Evolutionary conservation across 2,329 filamentous ascomycete species (phyloP).

Genomic region (Cytospora schulzeri): DNA sequence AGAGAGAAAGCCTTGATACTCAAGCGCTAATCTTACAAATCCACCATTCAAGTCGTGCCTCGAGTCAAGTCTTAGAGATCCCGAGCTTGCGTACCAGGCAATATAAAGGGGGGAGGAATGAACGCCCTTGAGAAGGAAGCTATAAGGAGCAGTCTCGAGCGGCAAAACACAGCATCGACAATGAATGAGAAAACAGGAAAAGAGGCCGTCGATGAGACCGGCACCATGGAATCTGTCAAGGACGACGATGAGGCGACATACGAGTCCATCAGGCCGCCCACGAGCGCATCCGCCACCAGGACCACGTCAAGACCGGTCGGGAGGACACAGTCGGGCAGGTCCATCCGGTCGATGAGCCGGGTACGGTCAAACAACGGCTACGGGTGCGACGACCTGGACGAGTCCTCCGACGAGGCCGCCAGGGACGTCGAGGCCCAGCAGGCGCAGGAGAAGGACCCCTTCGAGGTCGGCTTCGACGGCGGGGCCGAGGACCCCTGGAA

Average conservation of each 20-base stretch:
- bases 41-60: not conserved
- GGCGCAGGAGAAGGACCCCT: conserved; percentile 48
- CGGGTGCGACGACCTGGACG: conserved; percentile 40
- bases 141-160: not conserved
- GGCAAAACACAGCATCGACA: not conserved
- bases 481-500: conserved; percentile 71
- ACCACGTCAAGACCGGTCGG: conserved; percentile 17
- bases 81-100: not conserved
- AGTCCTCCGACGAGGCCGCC: conserved; percentile 22
- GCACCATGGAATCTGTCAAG: conserved; percentile 2
- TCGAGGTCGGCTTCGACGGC: conserved; percentile 69
- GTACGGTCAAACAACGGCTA: conserved; percentile 49
- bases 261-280: conserved; percentile 33
- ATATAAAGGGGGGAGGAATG: conserved; percentile 30
- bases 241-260: conserved; percentile 28
- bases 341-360: conserved; percentile 32
- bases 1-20: not conserved
- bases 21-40: not conserved
- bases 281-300: conserved; percentile 6
- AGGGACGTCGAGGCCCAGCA: conserved; percentile 13
- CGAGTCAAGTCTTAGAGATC: not conserved
- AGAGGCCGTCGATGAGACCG: conserved; percentile 18
- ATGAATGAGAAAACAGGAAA: conserved; percentile 21
- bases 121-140: conserved; percentile 1
- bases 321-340: conserved; percentile 18